Evolutionary conservation across 2,329 filamentous ascomycete species (phyloP), one percentile per base, ranked within the genome.

Genomic region (Chrysoporthe cubensis): DNA sequence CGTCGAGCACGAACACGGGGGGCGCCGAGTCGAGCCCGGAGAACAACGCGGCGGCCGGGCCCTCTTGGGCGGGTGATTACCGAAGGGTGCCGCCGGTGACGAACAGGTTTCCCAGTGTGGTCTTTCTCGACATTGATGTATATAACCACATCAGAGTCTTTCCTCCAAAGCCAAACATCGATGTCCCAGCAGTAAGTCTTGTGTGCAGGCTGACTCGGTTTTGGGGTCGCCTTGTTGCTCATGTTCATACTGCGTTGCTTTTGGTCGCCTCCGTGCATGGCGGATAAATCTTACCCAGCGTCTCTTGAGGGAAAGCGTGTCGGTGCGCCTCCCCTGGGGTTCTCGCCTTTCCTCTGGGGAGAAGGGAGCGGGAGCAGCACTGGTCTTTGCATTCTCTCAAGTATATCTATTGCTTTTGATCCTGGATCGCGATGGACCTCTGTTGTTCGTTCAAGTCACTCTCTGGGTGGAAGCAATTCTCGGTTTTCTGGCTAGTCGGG

Each of bases 41-140:
- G n/a, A 60, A 59, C 37, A 60, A 62, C 57, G 32, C 69, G 1
- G 52, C 59, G 11, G 72, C 71, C 16, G 65, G 70, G 16, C 21
- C 71, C 11, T 4, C 48, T 32, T 76, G 74, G 74, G 62, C 70
- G 48, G 54, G 69, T 2, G 64, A 69, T n/a, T 52, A 57, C 18
- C 14, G 57, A 13, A 44, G 4, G 6, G 11, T 18, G 21, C 48
- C 62, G 4, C 18, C 32, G 16, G 32, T 26, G 42, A 57, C 42
- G 42, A 76, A 75, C 61, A 74, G 71, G 42, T 84, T 84, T 66
- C 81, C 82, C 4, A 75, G 78, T 0, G 76, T 82, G 44, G 76
- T 80, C 37, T 83, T 84, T 62, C 76, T 84, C 7, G 82, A 84
- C 70, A 75, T 76, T 7, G 74, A 78, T 54, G 73, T 77, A 16